Evolutionary conservation across 495 filamentous ascomycete genomes (phyloP), one percentile per base, ranked within the genome.

Genomic region (Penicillium parvum): DNA sequence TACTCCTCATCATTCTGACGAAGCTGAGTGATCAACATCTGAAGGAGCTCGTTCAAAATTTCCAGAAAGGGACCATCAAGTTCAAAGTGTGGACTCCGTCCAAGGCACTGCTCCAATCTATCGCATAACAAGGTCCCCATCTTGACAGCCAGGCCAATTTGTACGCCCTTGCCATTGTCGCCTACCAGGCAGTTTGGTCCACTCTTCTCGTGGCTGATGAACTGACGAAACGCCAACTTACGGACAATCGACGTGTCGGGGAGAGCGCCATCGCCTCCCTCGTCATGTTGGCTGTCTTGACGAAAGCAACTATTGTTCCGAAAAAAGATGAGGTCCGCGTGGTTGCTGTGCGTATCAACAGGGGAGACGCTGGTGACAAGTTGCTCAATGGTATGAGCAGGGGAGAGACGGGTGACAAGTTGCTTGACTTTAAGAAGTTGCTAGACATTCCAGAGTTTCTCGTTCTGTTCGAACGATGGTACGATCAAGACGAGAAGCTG

Each of bases 91-190:
- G 26, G 38, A 21, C 23, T 15, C 38, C 38, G 11, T 29, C 38
- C 3, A 15, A 14, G 5, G 7, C 15, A 4, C n/a, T 40, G 11
- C 27, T 40, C 1, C 15, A 19, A 32, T 40, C 38, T 19, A 16
- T 40, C 12, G 38, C 38, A 3, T 18, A 19, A 15, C 38, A 40
- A 32, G 26, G 38, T 15, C 26, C 38, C 9, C 38, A 32, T 11
- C 26, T 11, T 4, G 38, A 40, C 22, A 40, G 38, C 26, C 26
- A 30, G 38, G 27, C 26, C 25, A 40, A 40, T 28, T 18, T 40
- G 11, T 40, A 40, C 22, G 38, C 38, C 2, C 25, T 40, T 3
- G 38, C 26, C 10, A 12, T 40, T 16, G 15, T 40, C 8, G 16
- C 27, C 11, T 29, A 29, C 7, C 38, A 18, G 16, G 17, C 25